A percentile compares a stretch with the other conserved stretches of the same genome.
These are phyloP conservation scores for Scytalidium sp. DNA, from an alignment of 2,329 filamentous ascomycete species.

Conservation along the genomic window DNA sequence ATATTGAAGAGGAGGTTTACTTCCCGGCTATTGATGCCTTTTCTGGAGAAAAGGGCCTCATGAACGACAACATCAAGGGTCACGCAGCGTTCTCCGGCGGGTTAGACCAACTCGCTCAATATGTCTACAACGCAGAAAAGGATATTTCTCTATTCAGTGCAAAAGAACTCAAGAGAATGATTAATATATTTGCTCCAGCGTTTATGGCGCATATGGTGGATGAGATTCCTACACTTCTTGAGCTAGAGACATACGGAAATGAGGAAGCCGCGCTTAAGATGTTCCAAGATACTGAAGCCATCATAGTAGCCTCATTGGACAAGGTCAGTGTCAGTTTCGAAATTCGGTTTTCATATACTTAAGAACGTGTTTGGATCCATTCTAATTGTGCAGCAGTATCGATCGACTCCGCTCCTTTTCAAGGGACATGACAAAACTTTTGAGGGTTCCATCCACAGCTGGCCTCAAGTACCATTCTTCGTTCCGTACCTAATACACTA, in stretches of 20 bases:
- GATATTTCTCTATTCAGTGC: conserved; percentile 24
- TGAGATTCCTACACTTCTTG: conserved; percentile 26
- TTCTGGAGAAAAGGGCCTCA: conserved; percentile 24
- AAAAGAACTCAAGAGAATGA: conserved; percentile 18
- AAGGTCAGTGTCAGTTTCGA: no score
- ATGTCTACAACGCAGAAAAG: conserved; percentile 18
- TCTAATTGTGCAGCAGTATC: neutral
- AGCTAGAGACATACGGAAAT: conserved; percentile 18
- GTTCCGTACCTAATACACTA: conserved; percentile 23
- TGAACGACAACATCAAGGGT: conserved; percentile 30
- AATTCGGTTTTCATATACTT: no score
- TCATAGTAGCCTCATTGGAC: no score
- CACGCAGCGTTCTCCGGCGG: conserved; percentile 30
- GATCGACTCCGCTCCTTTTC: neutral
- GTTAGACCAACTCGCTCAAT: conserved; percentile 24
- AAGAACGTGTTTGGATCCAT: conserved; percentile 11
- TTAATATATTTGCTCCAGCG: conserved; percentile 19
- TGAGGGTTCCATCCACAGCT: conserved; percentile 21
- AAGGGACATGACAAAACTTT: neutral
- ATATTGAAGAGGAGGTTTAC: conserved; percentile 29
- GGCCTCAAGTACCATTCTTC: conserved; percentile 19
- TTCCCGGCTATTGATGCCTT: conserved; percentile 33
- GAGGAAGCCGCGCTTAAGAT: conserved; percentile 13
- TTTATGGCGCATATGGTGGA: conserved; percentile 26
- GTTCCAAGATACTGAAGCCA: conserved; percentile 19